Base-by-base conservation (phyloP, 2,329 filamentous ascomycete genomes). In the Paraconiothyrium brasiliense region DNA sequence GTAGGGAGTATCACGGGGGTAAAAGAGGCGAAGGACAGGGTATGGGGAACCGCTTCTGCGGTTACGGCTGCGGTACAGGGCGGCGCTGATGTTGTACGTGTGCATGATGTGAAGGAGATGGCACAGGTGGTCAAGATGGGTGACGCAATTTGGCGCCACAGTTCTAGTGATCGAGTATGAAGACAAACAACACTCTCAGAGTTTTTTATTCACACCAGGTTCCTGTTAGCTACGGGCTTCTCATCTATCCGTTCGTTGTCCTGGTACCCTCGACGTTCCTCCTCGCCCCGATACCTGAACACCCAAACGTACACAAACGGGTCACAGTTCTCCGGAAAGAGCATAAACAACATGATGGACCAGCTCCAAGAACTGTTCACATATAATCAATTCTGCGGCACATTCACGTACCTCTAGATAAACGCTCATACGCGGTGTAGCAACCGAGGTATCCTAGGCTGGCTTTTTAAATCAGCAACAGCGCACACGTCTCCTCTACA, bases 21-120 rank as follows among this genome's bases (percentile, higher is more conserved):
- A 1, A 79, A 86, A 62, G 86, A 89, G 68, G 87, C 93, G 0
- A 85, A 83, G 63, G 87, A 93, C 69, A 86, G 94, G 64, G 84
- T 86, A 9, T 95, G 90, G 88, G 95, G 95, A 11, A 98, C 95
- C 2, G 94, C 93, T 11, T 93, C 92, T 11, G 92, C 93, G 0
- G 91, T 98, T 9, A 90, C 92, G 3, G 93, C 93, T 7, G 92
- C 93, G 49, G 86, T 99, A 34, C 88, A 90, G 63, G 92, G 92
- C 7, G 95, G 95, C 2, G 94, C 94, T 27, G 94, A 98, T 82
- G 89, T 99, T 61, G 90, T 98, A 49, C 85, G 95, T 55, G 93
- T 99, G 46, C 95, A 99, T 80, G 94, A 98, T 81, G 91, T 94
- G 14, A 80, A 83, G 59, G 92, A 95, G 82, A 98, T 98, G 94